Base-by-base conservation (phyloP, 495 filamentous ascomycete genomes). In the Penicillium canariense region DNA sequence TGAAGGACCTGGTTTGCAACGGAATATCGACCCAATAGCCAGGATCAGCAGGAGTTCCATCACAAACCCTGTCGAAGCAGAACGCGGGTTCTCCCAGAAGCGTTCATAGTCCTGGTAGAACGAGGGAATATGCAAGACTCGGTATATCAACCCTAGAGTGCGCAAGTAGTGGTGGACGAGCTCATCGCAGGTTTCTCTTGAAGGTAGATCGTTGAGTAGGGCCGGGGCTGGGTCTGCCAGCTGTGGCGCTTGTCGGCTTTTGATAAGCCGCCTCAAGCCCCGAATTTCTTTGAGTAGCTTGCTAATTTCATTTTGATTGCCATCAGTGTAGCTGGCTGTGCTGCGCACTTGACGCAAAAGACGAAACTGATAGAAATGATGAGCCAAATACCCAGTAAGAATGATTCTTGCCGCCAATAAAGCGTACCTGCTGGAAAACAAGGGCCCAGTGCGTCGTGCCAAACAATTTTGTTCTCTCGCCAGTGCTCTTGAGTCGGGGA, bases 61-160 rank as follows among this genome's bases (percentile, higher is more conserved):
- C 1, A 63, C 20, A 22, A 69, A 67, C 0, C 34, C 52, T 1
- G 39, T 54, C 5, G 52, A 75, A 62, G 27, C 58, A 5, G 52
- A 59, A 18, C 70, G 64, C 2, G 71, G 68, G 6, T 72, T 23
- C 10, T 59, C 58, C 80, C 77, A 81, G 50, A 70, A 77, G 23
- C 38, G 54, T 12, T 68, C 63, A 56, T 81, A 83, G 28, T 78
- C 76, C 12, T 66, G 52, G 15, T 68, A 76, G 50, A 89, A 85
- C 0, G 70, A 68, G 1, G 81, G 79, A n/a, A 80, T 57, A 54
- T 85, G 81, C 8, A 85, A 28, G 8, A 87, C 75, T 17, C 83
- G 74, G 50, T 84, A 71, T 46, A 80, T 66, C 9, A 56, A 43
- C 40, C 80, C 79, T 14, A 76, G 65, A 1, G 77, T 58, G 25